A percentile compares a stretch with the other conserved stretches of the same genome.
phyloP scores from a whole-genome alignment of 805 yeast species.

The Ogataea glucozyma region DNA sequence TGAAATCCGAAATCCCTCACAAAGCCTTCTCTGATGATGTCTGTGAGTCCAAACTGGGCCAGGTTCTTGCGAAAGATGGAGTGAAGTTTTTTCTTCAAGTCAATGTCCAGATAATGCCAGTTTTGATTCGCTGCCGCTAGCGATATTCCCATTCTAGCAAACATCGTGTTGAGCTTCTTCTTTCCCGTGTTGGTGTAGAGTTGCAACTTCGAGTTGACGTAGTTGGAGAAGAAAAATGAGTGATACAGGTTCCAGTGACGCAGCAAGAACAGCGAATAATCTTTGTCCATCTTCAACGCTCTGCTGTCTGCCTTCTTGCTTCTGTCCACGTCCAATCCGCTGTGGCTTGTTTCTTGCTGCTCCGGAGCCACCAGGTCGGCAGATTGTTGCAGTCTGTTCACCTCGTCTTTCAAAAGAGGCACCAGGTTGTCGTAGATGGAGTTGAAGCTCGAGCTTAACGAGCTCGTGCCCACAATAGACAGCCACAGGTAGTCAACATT shows the following conservation, averaged over 20 bases:
- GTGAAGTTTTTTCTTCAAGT: conserved; percentile 71
- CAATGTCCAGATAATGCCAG: conserved; percentile 88
- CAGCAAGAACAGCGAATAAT: conserved; percentile 79
- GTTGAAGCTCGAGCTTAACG: conserved; percentile 73
- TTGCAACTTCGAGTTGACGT: conserved; percentile 81
- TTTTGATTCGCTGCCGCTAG: conserved; percentile 84
- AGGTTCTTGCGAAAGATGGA: conserved; percentile 68
- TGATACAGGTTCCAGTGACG: conserved; percentile 95
- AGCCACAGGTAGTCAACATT: conserved; percentile 74
- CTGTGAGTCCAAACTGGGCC: conserved; percentile 77
- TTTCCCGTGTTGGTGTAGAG: conserved; percentile 93
- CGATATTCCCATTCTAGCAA: conserved; percentile 96
- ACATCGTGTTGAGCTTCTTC: conserved; percentile 81
- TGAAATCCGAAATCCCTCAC: conserved; percentile 83
- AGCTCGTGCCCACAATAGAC: conserved; percentile 83
- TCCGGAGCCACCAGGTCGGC: conserved; percentile 9
- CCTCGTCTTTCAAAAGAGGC: conserved; percentile 82
- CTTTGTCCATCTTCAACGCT: conserved; percentile 67
- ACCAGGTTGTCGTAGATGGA: conserved; percentile 69
- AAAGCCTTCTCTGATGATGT: conserved; percentile 82
- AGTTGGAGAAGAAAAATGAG: conserved; percentile 86
- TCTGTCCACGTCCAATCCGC: conserved; percentile 21
- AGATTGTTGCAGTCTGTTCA: conserved; percentile 58
- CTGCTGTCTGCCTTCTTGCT: conserved; percentile 36
- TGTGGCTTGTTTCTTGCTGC: conserved; percentile 5